Evolutionary conservation across 108 stramenopile species (phyloP).

Genomic region (Phaeodactylum tricornutum): DNA sequence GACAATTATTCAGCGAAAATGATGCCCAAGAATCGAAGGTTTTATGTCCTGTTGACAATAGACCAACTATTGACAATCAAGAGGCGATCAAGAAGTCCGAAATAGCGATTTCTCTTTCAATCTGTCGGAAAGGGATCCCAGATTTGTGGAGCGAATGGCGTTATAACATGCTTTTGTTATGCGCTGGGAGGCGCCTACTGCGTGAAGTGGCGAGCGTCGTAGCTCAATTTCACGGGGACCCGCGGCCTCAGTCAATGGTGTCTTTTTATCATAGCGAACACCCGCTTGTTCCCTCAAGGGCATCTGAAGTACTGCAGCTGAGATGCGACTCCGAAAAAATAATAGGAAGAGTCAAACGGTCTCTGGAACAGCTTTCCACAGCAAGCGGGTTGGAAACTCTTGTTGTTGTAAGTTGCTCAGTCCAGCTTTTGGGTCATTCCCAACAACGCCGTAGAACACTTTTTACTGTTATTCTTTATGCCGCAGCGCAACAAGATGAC

Average conservation of each 20-base stretch:
- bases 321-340: slow-evolving; percentile 48
- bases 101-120: too few relatives aligned
- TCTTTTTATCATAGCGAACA: slow-evolving; percentile 15
- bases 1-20: too few relatives aligned
- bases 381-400: slow-evolving; percentile 21
- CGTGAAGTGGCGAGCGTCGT: slow-evolving; percentile 53
- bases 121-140: slow-evolving; percentile 3
- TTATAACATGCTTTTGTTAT: slow-evolving; percentile 16
- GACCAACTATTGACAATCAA: slow-evolving; percentile 3
- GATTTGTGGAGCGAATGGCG: slow-evolving; percentile 58
- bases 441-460: slow-evolving; percentile 26
- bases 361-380: slow-evolving; percentile 22
- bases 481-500: slow-evolving; percentile 38
- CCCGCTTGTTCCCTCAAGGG: slow-evolving; percentile 33
- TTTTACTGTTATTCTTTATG: slow-evolving; percentile 46
- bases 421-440: slow-evolving; percentile 26
- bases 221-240: slow-evolving; percentile 39
- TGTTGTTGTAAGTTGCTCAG: slow-evolving; percentile 32
- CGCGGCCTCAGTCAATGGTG: slow-evolving; percentile 14
- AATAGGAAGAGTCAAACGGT: slow-evolving; percentile 17
- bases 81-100: too few relatives aligned
- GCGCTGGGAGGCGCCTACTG: slow-evolving; percentile 44
- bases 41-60: neutral
- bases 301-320: slow-evolving; percentile 51
- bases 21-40: too few relatives aligned